Conservation (phyloP, 306 rosid genomes). For the Rosa chinensis region DNA sequence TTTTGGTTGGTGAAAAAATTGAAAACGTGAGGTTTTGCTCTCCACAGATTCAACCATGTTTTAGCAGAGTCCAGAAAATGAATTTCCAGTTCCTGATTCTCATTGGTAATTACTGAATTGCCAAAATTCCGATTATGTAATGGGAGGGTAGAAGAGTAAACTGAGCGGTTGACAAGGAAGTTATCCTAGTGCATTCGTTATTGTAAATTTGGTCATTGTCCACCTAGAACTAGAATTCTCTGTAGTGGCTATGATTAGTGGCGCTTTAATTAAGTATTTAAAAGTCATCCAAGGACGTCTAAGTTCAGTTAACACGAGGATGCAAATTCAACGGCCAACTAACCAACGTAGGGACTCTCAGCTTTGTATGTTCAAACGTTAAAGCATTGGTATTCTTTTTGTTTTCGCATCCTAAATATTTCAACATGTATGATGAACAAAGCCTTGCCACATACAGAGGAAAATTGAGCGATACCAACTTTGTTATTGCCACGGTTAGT, state of each 20-base stretch:
- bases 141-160: constrained; percentile 3
- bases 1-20: constrained; percentile 2
- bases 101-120: constrained; percentile 4
- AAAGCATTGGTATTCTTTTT: too few species aligned
- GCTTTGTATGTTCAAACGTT: too few species aligned
- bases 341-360: background rate
- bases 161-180: background rate
- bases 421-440: too few species aligned
- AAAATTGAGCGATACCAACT: too few species aligned
- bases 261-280: background rate
- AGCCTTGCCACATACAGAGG: too few species aligned
- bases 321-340: background rate
- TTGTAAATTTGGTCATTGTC: too few species aligned
- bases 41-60: background rate
- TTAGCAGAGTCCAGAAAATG: background rate
- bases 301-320: background rate
- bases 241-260: background rate
- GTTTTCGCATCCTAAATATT: too few species aligned
- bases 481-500: too few species aligned
- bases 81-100: background rate
- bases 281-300: constrained; percentile 1
- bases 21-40: too few species aligned
- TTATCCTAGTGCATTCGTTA: too few species aligned
- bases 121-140: background rate
- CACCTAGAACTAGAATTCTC: background rate